Evolutionary conservation across 2,329 filamentous ascomycete genomes (phyloP), one percentile per base, ranked within the genome.

Genomic region (Pestalotiopsis fici): DNA sequence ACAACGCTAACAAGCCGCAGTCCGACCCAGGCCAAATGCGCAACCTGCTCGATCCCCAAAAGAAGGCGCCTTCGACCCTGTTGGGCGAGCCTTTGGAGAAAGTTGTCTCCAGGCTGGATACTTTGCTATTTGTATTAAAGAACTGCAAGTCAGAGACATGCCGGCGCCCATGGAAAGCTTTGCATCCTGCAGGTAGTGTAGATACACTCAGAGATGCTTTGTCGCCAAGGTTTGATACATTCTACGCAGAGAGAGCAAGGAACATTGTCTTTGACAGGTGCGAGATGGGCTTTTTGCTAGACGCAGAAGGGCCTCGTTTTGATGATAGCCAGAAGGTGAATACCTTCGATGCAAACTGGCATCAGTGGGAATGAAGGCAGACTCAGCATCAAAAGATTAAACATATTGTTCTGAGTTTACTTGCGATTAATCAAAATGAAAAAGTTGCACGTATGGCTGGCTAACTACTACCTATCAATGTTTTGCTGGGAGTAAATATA

Each of bases 81-180:
- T 27, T 64, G 11, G 62, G 62, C 27, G 25, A 55, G 21, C 62
- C 62, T 5, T 66, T 80, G 1, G 67, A 75, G 3, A 78, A 81
- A 64, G 74, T 85, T 0, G 70, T 81, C 6, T 72, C 74, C 4
- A 78, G 82, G 50, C 75, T 87, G 0, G 84, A 87, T 62, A 77
- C 84, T 0, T 76, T 87, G 3, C 78, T 86, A 21, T 78, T 86
- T 64, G 81, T 86, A 0, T 75, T 84, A 2, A 87, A 87, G 73
- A 83, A 83, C 4, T 87, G 85, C 72, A 81, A 83, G 67, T 82
- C 78, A 1, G 70, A 76, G 4, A 77, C 78, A 0, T 87, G 85
- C 69, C 75, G 80, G 6, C 70, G 80, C 25, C 85, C 85, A 1
- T 87, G 85, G 85, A 70, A 73, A 12, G 78, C 79, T 4, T 74